A percentile compares a stretch with the other conserved stretches of the same genome.
phyloP scores from a whole-genome alignment of 1,284 basidiomycete genomes.

The Malassezia sp. region DNA sequence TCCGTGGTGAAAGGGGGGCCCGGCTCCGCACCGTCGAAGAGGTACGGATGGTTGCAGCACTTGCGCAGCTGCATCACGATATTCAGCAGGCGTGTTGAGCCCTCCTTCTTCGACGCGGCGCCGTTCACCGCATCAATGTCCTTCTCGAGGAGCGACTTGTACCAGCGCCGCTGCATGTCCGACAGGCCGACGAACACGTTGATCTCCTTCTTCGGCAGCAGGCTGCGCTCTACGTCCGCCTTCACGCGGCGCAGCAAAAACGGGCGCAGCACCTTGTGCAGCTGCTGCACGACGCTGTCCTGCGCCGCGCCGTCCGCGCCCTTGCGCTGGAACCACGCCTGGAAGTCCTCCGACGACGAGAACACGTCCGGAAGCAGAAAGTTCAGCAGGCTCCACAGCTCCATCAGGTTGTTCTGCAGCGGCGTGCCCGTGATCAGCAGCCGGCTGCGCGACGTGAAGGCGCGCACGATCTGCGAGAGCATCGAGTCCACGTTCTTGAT shows the following conservation, averaged over 20 bases:
- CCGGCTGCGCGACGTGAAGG: constrained; percentile 76
- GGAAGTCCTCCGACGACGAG: constrained; percentile 53
- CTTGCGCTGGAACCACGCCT: constrained; percentile 61
- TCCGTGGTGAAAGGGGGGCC: constrained; percentile 97
- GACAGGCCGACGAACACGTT: constrained; percentile 96
- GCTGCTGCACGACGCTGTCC: constrained; percentile 79
- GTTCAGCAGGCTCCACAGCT: constrained; percentile 88
- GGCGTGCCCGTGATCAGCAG: constrained; percentile 95
- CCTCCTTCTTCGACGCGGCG: constrained; percentile 69
- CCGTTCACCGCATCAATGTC: constrained; percentile 94
- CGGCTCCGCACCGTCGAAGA: constrained; percentile 58
- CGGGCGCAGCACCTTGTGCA: constrained; percentile 91
- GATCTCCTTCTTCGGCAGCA: constrained; percentile 96
- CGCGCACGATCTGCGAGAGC: constrained; percentile 83
- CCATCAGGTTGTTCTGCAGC: constrained; percentile 92
- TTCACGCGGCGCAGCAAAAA: constrained; percentile 92
- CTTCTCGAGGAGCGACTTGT: constrained; percentile 68
- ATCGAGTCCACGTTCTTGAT: constrained; percentile 99
- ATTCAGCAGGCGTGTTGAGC: constrained; percentile 93
- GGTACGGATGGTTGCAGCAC: constrained; percentile 55
- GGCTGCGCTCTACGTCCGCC: constrained; percentile 88
- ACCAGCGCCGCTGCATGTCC: constrained; percentile 96
- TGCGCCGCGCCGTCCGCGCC: constrained; percentile 55
- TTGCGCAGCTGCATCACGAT: constrained; percentile 89
- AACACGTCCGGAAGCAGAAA: constrained; percentile 55